Evolutionary conservation across 176 grass and related monocot genomes (phyloP).

Genomic region (Zoysia japonica): DNA sequence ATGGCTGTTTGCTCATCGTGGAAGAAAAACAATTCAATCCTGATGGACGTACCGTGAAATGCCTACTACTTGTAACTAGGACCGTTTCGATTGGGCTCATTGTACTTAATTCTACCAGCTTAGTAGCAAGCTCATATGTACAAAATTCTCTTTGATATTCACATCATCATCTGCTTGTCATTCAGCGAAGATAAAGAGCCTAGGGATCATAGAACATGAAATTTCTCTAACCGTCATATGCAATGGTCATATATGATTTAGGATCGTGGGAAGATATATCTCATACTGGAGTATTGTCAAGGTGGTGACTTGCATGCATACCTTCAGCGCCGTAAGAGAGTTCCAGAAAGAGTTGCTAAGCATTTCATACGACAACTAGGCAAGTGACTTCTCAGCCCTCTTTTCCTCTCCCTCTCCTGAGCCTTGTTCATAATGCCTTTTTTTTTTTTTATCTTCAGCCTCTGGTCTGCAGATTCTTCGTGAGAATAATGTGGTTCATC

Average conservation of each 20-base stretch:
- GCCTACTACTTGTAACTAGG: background rate
- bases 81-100: background rate
- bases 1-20: background rate
- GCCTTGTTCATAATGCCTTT: background rate
- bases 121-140: background rate
- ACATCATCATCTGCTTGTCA: background rate
- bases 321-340: conserved; percentile 59
- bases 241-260: conserved; percentile 33
- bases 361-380: conserved; percentile 91
- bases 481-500: conserved; percentile 86
- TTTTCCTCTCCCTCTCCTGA: background rate
- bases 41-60: background rate
- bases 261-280: conserved; percentile 76
- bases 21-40: background rate
- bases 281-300: conserved; percentile 90
- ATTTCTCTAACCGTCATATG: background rate
- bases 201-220: background rate
- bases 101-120: conserved; percentile 8
- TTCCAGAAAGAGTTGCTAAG: conserved; percentile 77
- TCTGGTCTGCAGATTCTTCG: conserved; percentile 87
- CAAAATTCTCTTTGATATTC: background rate
- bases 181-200: conserved; percentile 17
- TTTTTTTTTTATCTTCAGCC: conserved; percentile 56
- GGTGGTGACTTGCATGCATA: conserved; percentile 78
- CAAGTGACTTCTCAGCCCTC: conserved; percentile 26